phyloP scores from a whole-genome alignment of 2,329 filamentous ascomycete species.

The Monosporascus sp. region DNA sequence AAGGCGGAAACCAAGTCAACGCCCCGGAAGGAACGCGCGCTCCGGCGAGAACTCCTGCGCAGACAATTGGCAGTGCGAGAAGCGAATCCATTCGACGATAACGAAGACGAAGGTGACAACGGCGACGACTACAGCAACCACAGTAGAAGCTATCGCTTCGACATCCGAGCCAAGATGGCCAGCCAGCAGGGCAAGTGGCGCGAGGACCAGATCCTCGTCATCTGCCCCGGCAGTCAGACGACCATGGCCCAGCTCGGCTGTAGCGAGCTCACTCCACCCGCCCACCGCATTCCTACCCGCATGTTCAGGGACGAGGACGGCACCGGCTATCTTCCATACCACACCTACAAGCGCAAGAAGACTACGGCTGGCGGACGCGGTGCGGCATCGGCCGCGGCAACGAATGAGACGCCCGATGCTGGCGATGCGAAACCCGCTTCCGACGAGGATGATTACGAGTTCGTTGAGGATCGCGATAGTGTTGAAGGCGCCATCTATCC shows the following conservation, averaged over 20 bases:
- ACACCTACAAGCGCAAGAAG: slow-evolving; percentile 64
- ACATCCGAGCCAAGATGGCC: slow-evolving; percentile 38
- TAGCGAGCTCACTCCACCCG: slow-evolving; percentile 85
- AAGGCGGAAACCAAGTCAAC: no score
- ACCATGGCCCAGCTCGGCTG: slow-evolving; percentile 89
- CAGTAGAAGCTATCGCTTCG: background rate
- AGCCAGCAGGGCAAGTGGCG: slow-evolving; percentile 54
- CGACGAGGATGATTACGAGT: slow-evolving; percentile 59
- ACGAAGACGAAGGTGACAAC: background rate
- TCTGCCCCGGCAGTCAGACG: slow-evolving; percentile 80
- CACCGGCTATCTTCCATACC: slow-evolving; percentile 70
- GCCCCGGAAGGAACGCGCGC: no score
- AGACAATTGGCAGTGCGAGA: background rate
- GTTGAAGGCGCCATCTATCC: slow-evolving; percentile 89
- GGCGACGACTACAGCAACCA: background rate
- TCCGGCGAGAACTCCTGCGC: no score
- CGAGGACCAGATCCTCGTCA: slow-evolving; percentile 62
- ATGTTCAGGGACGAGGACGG: slow-evolving; percentile 87
- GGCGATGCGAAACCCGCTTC: slow-evolving; percentile 35
- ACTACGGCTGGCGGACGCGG: slow-evolving; percentile 2
- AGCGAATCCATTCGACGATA: no score
- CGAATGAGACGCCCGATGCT: slow-evolving; percentile 8
- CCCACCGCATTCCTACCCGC: slow-evolving; percentile 79
- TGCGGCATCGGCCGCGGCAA: background rate
- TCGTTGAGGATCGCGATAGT: slow-evolving; percentile 83